Evolutionary conservation across 169 alveolate genomes (phyloP).

Genomic region (Eimeria necatrix): DNA sequence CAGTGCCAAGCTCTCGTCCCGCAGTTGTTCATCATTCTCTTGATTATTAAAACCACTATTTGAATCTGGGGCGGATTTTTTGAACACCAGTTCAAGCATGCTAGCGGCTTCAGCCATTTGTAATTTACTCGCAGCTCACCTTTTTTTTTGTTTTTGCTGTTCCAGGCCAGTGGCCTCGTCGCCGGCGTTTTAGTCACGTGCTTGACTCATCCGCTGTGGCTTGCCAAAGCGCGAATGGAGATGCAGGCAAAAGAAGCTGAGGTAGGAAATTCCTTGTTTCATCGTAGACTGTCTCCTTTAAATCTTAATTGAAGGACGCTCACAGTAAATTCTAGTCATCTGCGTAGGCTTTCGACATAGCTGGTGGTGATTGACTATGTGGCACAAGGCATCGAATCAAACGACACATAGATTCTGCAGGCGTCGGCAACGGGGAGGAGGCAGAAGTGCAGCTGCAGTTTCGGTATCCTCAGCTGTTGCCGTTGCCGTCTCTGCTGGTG

Average conservation of each 20-base stretch:
- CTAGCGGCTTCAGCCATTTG: neutral
- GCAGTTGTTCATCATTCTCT: too few species aligned
- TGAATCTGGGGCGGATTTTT: too few species aligned
- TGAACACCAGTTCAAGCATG: neutral
- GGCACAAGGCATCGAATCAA: too few species aligned
- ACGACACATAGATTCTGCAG: too few species aligned
- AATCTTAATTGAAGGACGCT: neutral
- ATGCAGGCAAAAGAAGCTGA: constrained; percentile 79
- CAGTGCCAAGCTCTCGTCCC: neutral
- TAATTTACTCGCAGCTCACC: neutral
- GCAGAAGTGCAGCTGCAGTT: too few species aligned
- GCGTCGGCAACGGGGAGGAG: too few species aligned
- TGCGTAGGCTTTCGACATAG: too few species aligned
- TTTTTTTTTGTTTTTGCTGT: neutral
- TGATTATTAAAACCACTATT: too few species aligned
- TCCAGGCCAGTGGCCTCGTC: constrained; percentile 78
- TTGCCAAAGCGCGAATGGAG: constrained; percentile 82
- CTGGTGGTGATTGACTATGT: too few species aligned
- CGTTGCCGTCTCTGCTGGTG: too few species aligned
- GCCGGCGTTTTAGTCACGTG: constrained; percentile 75
- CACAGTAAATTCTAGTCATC: neutral
- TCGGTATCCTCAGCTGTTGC: too few species aligned
- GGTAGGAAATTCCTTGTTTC: constrained; percentile 17
- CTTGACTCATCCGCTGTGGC: constrained; percentile 81
- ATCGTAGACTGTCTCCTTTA: neutral